Base-by-base conservation (phyloP, 2,329 filamentous ascomycete genomes). In the Diaporthe citri region DNA sequence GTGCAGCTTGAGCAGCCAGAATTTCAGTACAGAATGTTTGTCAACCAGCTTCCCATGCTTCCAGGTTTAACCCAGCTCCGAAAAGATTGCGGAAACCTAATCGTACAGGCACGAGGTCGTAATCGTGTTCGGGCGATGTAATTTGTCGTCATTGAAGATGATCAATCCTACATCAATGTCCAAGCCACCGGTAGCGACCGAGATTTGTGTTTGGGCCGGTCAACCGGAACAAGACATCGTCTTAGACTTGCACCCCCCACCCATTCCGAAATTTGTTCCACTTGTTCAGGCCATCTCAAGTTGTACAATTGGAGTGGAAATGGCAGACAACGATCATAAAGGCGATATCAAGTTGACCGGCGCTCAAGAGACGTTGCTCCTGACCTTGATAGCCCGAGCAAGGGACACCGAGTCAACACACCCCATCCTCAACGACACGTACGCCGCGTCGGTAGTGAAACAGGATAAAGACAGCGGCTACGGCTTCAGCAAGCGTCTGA, bases 311-410 rank as follows among this genome's bases (percentile, higher is more conserved):
- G 12, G 9, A 25, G 10, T 39, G 2, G 25, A 25, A 12, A 67
- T 67, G 64, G 46, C 46, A 20, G 12, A 52, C 1, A 67, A 52
- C 22, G 31, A 52, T 13, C 31, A 67, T 4, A 52, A 67, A 28
- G 64, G 64, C 22, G 20, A 41, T 13, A 52, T 67, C 15, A 28
- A 52, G 22, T 39, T 52, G 31, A 52, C 31, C 1, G 46, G 46
- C 8, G 64, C 64, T 51, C 64, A 67, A 7, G 64, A 67, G 22
- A 67, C 64, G n/a, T 41, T 67, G 31, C 4, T 67, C 22, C 13
- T 67, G 22, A 67, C 64, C 7, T 9, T 52, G 13, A 7, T 28
- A 1, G 46, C 64, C 34, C 46, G 64, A 52, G 46, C 64, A 3
- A 28, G 5, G 15, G 64, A 67, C 15, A 8, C 64, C 22, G 46